Base-by-base conservation (phyloP, 1,284 basidiomycete species). In the Coniferiporia sulphurascens region DNA sequence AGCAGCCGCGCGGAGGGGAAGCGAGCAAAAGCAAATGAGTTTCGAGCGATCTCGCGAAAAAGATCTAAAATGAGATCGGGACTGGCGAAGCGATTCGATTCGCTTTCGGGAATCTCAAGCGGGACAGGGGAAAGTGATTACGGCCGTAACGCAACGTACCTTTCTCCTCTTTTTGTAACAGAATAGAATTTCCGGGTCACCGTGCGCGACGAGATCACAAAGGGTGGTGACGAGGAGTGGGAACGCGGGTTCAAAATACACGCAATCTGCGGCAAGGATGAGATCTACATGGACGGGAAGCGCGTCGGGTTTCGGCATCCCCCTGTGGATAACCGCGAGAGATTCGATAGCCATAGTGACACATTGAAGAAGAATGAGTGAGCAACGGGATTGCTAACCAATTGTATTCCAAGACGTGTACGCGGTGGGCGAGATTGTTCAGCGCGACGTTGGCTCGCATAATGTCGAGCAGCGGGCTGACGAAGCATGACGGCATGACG, bases 241-340 rank as follows among this genome's bases (percentile, higher is more conserved):
- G 68, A 97, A 98, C 0, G 93, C 89, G n/a, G 91, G 90, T 73
- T 97, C 95, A 65, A 93, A 93, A 74, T 98, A 98, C 4, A 98
- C 93, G 68, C 95, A 98, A 70, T 98, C 95, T 1, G 93, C 93
- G 0, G 90, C 91, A 5, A 95, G 78, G 58, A 95, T 79, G 27
- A 96, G 63, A 65, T 92, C 84, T 6, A 41, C 34, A 32, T 49
- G 48, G 6, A n/a, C 17, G 3, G 61, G 61, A 8, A 62, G 43
- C 19, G 15, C 52, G 17, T 50, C 54, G 13, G 72, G 71, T 36
- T 77, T 60, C 32, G 68, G 60, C 55, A 70, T 67, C 17, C 74
- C 76, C 74, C 63, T 67, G 62, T 21, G 34, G 38, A 63, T 41
- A 58, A 34, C 46, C 49, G 27, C 12, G 35, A 15, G 51, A 17